Conservation (phyloP, 352 stramenopile genomes). For the Globisporangium nunn region DNA sequence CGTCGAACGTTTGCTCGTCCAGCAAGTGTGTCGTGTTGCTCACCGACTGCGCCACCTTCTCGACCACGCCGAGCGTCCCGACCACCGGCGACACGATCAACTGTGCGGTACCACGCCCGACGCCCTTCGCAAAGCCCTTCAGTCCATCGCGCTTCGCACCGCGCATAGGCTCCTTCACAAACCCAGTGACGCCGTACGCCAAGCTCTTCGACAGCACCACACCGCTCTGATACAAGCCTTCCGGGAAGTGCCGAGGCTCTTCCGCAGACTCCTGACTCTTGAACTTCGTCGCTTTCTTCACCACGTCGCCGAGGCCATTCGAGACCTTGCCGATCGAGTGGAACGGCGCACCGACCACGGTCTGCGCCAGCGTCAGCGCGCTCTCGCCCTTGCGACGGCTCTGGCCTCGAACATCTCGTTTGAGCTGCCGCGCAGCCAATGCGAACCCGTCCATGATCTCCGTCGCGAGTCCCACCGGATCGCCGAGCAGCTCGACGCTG, state of each 20-base stretch:
- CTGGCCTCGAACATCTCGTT: conserved; percentile 73
- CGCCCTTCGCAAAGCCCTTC: conserved; percentile 78
- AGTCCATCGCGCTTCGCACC: conserved; percentile 64
- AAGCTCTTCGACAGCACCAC: conserved; percentile 76
- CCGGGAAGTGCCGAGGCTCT: conserved; percentile 66
- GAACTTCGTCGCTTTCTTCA: conserved; percentile 81
- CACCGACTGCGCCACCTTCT: conserved; percentile 79
- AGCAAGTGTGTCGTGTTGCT: conserved; percentile 85
- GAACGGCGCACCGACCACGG: conserved; percentile 69
- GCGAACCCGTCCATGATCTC: conserved; percentile 86
- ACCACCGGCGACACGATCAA: conserved; percentile 78
- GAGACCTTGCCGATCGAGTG: conserved; percentile 76
- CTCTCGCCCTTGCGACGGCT: conserved; percentile 78
- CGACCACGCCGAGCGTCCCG: conserved; percentile 70
- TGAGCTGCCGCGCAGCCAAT: conserved; percentile 67
- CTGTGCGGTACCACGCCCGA: conserved; percentile 72
- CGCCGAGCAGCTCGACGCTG: conserved; percentile 77
- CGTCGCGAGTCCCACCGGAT: conserved; percentile 74
- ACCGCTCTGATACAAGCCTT: conserved; percentile 67
- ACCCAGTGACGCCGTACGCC: conserved; percentile 62
- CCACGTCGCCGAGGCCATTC: conserved; percentile 77
- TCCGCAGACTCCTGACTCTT: conserved; percentile 69
- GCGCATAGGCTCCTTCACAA: conserved; percentile 79
- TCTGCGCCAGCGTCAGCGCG: conserved; percentile 73
- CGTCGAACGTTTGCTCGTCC: conserved; percentile 74